Evolutionary conservation across 2,329 filamentous ascomycete species (phyloP), one percentile per base, ranked within the genome.

Genomic region (Aphanoascus verrucosus): DNA sequence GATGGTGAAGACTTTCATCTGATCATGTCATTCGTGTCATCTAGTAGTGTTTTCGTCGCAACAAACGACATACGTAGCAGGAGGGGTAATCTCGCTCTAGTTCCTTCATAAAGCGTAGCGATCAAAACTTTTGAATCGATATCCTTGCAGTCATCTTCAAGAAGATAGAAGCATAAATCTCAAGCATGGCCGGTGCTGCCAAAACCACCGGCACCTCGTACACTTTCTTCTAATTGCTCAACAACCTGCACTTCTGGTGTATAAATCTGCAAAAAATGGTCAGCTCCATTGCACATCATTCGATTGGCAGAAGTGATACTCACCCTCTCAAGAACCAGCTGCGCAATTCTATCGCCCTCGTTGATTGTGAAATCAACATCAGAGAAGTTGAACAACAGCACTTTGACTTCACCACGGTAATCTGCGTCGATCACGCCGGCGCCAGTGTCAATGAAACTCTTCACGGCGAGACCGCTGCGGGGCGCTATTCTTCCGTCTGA

Each of bases 351-450:
- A 71, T 98, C 93, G 48, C 91, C 91, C 65, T 85, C 83, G 64
- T 85, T 84, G 60, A 98, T 58, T 43, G 73, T 76, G 66, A 94
- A 97, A 67, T 95, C 89, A 40, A 73, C 72, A 49, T 95, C 89
- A 49, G 79, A 79, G 69, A 94, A 84, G 74, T 98, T 98, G 71
- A 97, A 97, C 50, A 98, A 80, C 60, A 98, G 78, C 23, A 98
- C 86, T 76, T 94, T 95, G 64, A 98, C 85, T 61, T 86, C 86
- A 17, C 93, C 93, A 35, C 93, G 81, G 75, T 98, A 98, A 72
- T 98, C 93, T 34, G 91, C 90, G 70, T 98, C 93, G 63, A 98
- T 97, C 59, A 98, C 93, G 52, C 93, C 93, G 0, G 93, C 93
- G 58, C 94, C 89, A 0, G 87, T 93, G 69, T 96, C 89, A 68